Evolutionary conservation across 129 eudicot genomes (phyloP).

Genomic region (Tagetes erecta): DNA sequence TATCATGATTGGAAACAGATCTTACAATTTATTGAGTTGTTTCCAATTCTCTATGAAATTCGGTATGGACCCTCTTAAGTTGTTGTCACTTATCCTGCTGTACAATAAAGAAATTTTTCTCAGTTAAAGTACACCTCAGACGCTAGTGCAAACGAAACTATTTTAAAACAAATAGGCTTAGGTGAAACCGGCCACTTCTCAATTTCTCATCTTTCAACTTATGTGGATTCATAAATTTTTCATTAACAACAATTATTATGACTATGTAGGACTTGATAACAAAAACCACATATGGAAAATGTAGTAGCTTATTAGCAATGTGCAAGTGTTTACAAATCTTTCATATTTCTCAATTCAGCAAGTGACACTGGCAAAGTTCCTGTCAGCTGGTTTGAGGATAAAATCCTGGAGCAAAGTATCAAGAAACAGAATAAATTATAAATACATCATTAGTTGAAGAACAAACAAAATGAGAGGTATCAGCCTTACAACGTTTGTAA

Average conservation of each 20-base stretch:
- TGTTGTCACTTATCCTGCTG: slow-evolving; percentile 84
- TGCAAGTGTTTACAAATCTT: slow-evolving; percentile 55
- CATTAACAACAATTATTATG: background rate
- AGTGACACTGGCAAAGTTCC: slow-evolving; percentile 59
- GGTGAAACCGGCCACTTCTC: background rate
- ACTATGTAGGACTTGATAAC: background rate
- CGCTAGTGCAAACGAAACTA: background rate
- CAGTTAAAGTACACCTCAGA: background rate
- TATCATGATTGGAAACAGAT: slow-evolving; percentile 13
- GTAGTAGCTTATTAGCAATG: slow-evolving; percentile 2
- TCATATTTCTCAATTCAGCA: slow-evolving; percentile 47
- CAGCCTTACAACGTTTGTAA: slow-evolving; percentile 56
- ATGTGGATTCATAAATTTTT: background rate
- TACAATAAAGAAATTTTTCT: slow-evolving; percentile 22
- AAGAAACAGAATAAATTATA: background rate
- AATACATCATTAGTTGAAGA: background rate
- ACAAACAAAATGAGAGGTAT: slow-evolving; percentile 15
- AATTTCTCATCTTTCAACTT: background rate
- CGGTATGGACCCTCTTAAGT: slow-evolving; percentile 69
- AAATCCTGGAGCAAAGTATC: slow-evolving; percentile 32
- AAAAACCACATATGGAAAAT: background rate
- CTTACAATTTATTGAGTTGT: slow-evolving; percentile 67
- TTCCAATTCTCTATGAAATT: slow-evolving; percentile 66
- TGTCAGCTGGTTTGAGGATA: slow-evolving; percentile 67
- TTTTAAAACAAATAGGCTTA: background rate